These are phyloP conservation scores for Breviolum minutum DNA, from an alignment of 73 alveolate genomes.

Conservation along the genomic window DNA sequence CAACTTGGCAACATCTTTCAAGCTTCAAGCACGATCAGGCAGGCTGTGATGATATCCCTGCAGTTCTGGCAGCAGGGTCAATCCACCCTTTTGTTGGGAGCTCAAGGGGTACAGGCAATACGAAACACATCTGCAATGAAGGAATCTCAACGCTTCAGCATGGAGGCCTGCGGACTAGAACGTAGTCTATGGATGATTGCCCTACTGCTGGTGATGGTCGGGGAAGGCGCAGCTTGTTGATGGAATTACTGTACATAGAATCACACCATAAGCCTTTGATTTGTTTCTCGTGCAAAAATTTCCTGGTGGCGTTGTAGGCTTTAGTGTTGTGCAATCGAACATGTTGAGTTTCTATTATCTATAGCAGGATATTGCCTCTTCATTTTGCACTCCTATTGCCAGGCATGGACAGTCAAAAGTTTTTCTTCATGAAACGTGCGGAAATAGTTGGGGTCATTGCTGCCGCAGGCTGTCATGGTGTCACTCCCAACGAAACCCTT, in stretches of 20 bases:
- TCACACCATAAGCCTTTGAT: background rate
- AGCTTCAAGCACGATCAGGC: background rate
- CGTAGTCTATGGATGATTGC: slow-evolving; percentile 37
- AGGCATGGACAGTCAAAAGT: background rate
- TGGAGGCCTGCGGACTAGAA: slow-evolving; percentile 68
- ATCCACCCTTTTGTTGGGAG: slow-evolving; percentile 39
- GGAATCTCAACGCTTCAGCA: background rate
- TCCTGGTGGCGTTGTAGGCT: no score
- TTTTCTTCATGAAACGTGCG: no score
- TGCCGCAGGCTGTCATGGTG: slow-evolving; percentile 69
- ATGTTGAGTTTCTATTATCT: background rate
- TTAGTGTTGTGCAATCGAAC: background rate
- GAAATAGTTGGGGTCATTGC: no score
- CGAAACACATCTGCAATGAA: background rate
- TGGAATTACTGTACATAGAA: no score
- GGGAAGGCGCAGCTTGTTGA: slow-evolving; percentile 25
- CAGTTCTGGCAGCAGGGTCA: slow-evolving; percentile 25
- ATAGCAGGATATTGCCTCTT: slow-evolving; percentile 58
- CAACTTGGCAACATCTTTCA: background rate
- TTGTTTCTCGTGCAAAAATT: no score
- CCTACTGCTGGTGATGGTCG: slow-evolving; percentile 6
- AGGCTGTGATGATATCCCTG: slow-evolving; percentile 70
- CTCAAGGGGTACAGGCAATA: background rate
- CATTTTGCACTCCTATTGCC: slow-evolving; percentile 73
- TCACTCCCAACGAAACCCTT: slow-evolving; percentile 48